Evolutionary conservation across 108 stramenopile genomes (phyloP).

Genomic region (Cyclotella distinguenda): DNA sequence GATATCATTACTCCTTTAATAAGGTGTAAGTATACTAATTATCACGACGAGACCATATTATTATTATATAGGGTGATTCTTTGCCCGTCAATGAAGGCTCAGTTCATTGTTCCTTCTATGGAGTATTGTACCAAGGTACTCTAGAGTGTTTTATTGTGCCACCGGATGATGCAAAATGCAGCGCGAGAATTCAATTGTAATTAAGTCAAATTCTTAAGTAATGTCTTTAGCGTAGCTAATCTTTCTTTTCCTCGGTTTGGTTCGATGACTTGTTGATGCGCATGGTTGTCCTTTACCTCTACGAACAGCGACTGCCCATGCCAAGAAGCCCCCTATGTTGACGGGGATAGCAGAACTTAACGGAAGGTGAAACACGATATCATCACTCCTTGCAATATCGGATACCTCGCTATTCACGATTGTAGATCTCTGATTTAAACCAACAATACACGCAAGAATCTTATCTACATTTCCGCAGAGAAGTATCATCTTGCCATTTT

Average conservation of each 20-base stretch:
- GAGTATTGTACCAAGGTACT: too few relatives aligned
- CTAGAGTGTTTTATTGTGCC: too few relatives aligned
- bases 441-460: slow-evolving; percentile 10
- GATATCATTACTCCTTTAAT: slow-evolving; percentile 8
- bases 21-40: too few relatives aligned
- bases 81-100: too few relatives aligned
- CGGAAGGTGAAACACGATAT: slow-evolving; percentile 42
- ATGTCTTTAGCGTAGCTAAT: neutral
- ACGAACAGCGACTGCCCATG: slow-evolving; percentile 52
- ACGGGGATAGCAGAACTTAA: slow-evolving; percentile 56
- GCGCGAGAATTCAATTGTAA: too few relatives aligned
- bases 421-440: slow-evolving; percentile 13
- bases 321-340: slow-evolving; percentile 60
- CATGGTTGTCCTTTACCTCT: slow-evolving; percentile 4
- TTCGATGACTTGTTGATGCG: neutral
- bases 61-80: too few relatives aligned
- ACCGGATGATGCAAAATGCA: too few relatives aligned
- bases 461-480: slow-evolving; percentile 47
- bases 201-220: neutral
- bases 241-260: neutral
- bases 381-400: neutral
- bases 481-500: slow-evolving; percentile 46
- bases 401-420: neutral
- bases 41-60: too few relatives aligned
- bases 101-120: too few relatives aligned